Evolutionary conservation across 148 eudicot genomes (phyloP).

Genomic region (Rhododendron vialii): DNA sequence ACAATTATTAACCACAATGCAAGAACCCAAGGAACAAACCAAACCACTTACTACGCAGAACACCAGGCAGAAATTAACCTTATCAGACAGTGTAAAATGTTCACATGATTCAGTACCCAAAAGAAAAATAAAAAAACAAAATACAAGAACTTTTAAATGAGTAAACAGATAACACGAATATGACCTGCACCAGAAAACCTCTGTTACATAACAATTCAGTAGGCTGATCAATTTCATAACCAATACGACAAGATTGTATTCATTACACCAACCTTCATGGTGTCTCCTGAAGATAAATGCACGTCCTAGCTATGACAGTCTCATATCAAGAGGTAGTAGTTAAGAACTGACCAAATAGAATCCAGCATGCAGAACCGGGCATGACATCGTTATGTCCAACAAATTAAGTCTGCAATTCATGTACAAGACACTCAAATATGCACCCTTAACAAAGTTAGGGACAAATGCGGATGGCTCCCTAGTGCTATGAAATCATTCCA

Average conservation of each 20-base stretch:
- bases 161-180: neutral
- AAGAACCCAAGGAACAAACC: neutral
- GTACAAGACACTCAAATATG: slow-evolving; percentile 40
- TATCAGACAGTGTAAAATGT: neutral
- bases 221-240: slow-evolving; percentile 7
- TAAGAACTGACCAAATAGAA: slow-evolving; percentile 21
- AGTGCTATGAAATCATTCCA: neutral
- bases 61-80: neutral
- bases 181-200: neutral
- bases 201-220: neutral
- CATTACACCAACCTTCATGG: slow-evolving; percentile 35
- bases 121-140: neutral
- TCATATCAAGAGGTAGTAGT: slow-evolving; percentile 29
- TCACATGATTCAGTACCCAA: neutral
- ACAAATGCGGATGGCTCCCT: slow-evolving; percentile 12
- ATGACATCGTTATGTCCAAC: slow-evolving; percentile 27
- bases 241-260: slow-evolving; percentile 13
- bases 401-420: slow-evolving; percentile 40
- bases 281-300: slow-evolving; percentile 29
- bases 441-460: slow-evolving; percentile 32
- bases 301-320: slow-evolving; percentile 33
- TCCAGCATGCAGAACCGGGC: slow-evolving; percentile 32
- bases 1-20: neutral
- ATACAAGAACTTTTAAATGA: neutral
- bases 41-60: neutral